Percentiles rank a stretch among this genome's conserved stretches.
phyloP scores from a whole-genome alignment of 1,139 yeast species.

The Hemisphaericaspora xylofermentans region DNA sequence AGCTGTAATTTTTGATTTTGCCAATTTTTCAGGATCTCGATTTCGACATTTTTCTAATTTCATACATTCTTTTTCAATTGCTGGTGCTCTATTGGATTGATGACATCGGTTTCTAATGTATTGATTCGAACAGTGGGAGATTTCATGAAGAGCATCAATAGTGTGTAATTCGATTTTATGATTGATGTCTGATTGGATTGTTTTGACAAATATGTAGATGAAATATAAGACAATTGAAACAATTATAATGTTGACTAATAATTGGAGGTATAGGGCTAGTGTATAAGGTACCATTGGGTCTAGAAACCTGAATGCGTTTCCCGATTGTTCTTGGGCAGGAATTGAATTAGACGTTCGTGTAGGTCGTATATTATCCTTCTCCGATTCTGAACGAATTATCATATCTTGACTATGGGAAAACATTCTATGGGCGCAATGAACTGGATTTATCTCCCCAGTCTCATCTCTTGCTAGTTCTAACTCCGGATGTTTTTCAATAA shows the following conservation, averaged over 20 bases:
- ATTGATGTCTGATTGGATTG: conserved; percentile 71
- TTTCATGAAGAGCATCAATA: conserved; percentile 60
- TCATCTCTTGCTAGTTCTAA: conserved; percentile 27
- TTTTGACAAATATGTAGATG: conserved; percentile 52
- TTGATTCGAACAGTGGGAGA: conserved; percentile 67
- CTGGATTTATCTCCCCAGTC: conserved; percentile 34
- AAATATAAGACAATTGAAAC: conserved; percentile 55
- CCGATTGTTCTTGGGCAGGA: conserved; percentile 6
- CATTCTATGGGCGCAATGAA: conserved; percentile 42
- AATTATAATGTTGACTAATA: conserved; percentile 61
- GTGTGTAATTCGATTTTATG: conserved; percentile 65
- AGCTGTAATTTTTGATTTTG: conserved; percentile 74
- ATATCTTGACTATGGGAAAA: conserved; percentile 34
- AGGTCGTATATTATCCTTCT: neutral
- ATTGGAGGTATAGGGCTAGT: conserved; percentile 69
- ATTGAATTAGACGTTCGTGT: neutral
- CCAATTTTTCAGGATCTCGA: conserved; percentile 77
- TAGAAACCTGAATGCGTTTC: conserved; percentile 10
- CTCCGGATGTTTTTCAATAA: conserved; percentile 33
- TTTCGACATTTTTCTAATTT: conserved; percentile 85
- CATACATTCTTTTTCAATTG: conserved; percentile 68
- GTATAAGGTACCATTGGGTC: conserved; percentile 50
- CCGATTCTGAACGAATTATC: neutral
- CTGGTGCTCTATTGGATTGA: conserved; percentile 57
- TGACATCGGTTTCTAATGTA: conserved; percentile 71